phyloP scores from a whole-genome alignment of 1,284 basidiomycete species.

The Ceratobasidium theobromae region DNA sequence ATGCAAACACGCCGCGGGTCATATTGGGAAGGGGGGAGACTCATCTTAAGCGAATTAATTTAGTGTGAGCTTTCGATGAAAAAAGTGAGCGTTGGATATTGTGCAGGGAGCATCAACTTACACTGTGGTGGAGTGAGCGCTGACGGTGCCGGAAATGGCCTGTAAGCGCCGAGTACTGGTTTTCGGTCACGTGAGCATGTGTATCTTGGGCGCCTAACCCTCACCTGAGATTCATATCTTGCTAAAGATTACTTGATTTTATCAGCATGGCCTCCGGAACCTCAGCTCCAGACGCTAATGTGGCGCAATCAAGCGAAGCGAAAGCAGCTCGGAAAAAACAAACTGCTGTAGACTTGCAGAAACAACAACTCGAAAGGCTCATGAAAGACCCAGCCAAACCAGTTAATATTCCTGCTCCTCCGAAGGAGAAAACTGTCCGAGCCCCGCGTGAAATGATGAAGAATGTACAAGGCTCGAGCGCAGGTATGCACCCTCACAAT shows the following conservation, averaged over 20 bases:
- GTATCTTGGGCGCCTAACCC: neutral
- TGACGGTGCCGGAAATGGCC: conserved; percentile 7
- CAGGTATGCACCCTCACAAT: conserved; percentile 48
- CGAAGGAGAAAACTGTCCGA: conserved; percentile 76
- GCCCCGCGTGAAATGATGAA: conserved; percentile 93
- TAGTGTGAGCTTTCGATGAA: neutral
- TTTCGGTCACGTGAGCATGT: neutral
- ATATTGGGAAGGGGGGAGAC: conserved; percentile 72
- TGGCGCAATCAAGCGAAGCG: neutral
- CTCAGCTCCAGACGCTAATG: neutral
- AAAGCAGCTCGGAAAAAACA: conserved; percentile 43
- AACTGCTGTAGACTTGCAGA: conserved; percentile 71
- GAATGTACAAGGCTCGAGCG: conserved; percentile 93
- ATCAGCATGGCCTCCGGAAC: conserved; percentile 2
- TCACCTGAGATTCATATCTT: no score
- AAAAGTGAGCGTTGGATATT: neutral
- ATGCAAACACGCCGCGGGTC: conserved; percentile 83
- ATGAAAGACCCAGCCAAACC: conserved; percentile 84
- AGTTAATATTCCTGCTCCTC: conserved; percentile 70
- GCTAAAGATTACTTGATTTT: neutral
- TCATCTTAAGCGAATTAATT: conserved; percentile 49
- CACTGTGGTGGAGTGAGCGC: conserved; percentile 2
- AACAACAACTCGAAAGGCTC: conserved; percentile 76
- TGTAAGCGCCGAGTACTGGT: neutral
- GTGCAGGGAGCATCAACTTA: neutral